These are phyloP conservation scores for Crithidia brevicula DNA, from an alignment of 208 protist species.

Conservation along the genomic window DNA sequence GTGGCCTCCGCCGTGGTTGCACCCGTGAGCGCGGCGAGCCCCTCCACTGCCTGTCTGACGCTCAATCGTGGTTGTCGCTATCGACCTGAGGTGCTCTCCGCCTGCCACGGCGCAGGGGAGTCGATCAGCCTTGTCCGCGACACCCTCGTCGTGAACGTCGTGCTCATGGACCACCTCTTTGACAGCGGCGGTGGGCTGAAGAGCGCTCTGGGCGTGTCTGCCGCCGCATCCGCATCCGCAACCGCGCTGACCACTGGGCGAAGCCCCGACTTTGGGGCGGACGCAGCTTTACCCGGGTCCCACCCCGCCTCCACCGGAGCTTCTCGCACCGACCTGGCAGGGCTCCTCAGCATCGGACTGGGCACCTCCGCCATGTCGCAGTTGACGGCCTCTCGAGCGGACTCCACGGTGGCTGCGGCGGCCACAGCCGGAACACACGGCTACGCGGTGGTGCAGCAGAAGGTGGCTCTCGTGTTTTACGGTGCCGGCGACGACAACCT, in stretches of 20 bases:
- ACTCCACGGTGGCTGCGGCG: not conserved
- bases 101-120: conserved; percentile 8
- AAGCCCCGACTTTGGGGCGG: conserved; percentile 13
- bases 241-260: conserved; percentile 17
- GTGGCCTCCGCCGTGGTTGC: not conserved
- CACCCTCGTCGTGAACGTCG: conserved; percentile 33
- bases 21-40: not conserved
- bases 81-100: conserved; percentile 13
- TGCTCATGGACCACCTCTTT: conserved; percentile 31
- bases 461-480: conserved; percentile 21
- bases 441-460: conserved; percentile 38
- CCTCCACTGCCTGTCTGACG: conserved; percentile 12
- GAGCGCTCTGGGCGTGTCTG: not conserved
- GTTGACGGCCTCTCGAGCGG: not conserved
- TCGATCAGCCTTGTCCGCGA: conserved; percentile 14
- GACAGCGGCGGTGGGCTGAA: conserved; percentile 10
- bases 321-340: conserved; percentile 17
- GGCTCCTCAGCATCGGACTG: not conserved
- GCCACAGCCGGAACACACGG: not conserved
- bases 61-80: conserved; percentile 28
- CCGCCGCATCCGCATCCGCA: not conserved
- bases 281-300: conserved; percentile 8
- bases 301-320: not conserved
- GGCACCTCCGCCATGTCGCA: not conserved
- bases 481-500: conserved; percentile 32